Conservation (phyloP, 257 asterid species). For the Marsdenia floribunda region DNA sequence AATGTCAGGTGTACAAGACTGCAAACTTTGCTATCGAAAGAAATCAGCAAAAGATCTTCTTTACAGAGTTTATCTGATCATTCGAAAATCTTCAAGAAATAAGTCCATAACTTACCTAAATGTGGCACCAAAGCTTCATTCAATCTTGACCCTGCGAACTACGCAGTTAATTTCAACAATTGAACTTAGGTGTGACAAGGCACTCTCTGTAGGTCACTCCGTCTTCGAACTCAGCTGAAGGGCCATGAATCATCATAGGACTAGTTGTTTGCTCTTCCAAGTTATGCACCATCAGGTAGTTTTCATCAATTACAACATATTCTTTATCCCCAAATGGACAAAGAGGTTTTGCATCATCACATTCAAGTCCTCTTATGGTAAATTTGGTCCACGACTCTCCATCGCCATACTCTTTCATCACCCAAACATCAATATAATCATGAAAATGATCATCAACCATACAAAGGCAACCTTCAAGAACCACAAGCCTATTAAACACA, state of each 20-base stretch:
- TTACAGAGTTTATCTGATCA: neutral
- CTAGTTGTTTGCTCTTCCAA: conserved; percentile 12
- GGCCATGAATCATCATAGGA: conserved; percentile 26
- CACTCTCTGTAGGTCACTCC: conserved; percentile 29
- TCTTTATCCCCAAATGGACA: conserved; percentile 26
- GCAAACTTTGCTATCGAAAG: neutral
- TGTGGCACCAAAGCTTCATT: conserved; percentile 2
- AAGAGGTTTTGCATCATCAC: conserved; percentile 11
- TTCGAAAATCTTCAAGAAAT: neutral
- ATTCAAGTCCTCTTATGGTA: conserved; percentile 4
- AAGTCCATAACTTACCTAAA: neutral
- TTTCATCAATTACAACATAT: conserved; percentile 21
- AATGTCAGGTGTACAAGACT: neutral
- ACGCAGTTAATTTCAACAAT: neutral
- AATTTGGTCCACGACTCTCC: conserved; percentile 35
- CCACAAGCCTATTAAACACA: conserved; percentile 26
- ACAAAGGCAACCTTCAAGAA: conserved; percentile 44
- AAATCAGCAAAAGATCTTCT: neutral
- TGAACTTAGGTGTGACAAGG: conserved; percentile 24
- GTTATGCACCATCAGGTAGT: conserved; percentile 16
- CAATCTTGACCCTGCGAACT: neutral
- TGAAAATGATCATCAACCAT: conserved; percentile 16
- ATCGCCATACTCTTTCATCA: conserved; percentile 39
- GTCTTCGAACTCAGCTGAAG: conserved; percentile 12
- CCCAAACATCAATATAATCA: conserved; percentile 28